Evolutionary conservation across 2,329 filamentous ascomycete genomes (phyloP).

Genomic region (Penicillium sp.): DNA sequence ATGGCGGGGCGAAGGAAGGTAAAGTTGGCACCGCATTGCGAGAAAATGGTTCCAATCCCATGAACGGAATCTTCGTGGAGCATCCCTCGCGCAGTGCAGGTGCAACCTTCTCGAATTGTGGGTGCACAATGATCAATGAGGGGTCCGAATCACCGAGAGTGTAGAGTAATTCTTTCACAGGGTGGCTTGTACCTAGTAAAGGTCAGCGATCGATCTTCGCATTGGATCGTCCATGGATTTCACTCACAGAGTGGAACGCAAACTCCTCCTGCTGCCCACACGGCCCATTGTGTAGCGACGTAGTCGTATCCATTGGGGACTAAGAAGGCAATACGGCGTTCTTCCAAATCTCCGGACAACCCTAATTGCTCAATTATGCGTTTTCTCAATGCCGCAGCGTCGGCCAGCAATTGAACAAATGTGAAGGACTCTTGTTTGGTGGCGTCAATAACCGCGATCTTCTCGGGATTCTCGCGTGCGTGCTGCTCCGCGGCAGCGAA

Average conservation of each 20-base stretch:
- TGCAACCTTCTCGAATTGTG: conserved; percentile 38
- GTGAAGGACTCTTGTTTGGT: conserved; percentile 43
- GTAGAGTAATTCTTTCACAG: conserved; percentile 43
- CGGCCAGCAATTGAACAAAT: conserved; percentile 42
- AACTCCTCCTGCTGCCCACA: conserved; percentile 47
- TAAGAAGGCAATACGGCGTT: conserved; percentile 42
- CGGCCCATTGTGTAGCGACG: conserved; percentile 44
- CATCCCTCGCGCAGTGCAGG: conserved; percentile 32
- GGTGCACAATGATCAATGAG: conserved; percentile 43
- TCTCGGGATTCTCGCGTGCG: conserved; percentile 32
- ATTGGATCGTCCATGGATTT: not conserved
- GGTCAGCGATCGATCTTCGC: conserved; percentile 4
- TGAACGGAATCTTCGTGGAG: conserved; percentile 31
- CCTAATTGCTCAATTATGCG: conserved; percentile 35
- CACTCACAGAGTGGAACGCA: conserved; percentile 44
- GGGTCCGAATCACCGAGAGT: conserved; percentile 45
- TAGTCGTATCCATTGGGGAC: conserved; percentile 45
- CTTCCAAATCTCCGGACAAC: conserved; percentile 34
- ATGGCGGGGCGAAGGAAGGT: conserved; percentile 34
- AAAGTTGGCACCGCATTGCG: conserved; percentile 24
- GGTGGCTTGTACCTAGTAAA: conserved; percentile 41
- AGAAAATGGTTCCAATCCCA: conserved; percentile 30
- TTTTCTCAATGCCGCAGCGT: conserved; percentile 38
- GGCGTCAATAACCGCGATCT: conserved; percentile 42
- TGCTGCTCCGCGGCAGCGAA: conserved; percentile 41